Evolutionary conservation across 176 grass and related monocot genomes (phyloP), one percentile per base, ranked within the genome.

Genomic region (Aegilops umbellulata): DNA sequence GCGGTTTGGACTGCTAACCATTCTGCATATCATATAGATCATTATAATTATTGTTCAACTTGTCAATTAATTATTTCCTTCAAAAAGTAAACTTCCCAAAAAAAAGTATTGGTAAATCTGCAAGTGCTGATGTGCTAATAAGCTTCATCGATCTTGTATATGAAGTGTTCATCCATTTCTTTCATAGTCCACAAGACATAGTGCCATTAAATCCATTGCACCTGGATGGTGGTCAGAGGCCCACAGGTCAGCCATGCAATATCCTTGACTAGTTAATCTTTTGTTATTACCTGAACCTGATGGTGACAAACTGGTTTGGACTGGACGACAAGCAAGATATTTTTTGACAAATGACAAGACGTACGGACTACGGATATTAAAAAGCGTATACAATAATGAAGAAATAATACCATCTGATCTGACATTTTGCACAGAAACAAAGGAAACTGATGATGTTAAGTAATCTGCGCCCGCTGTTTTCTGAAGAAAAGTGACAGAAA

Each of bases 391-490:
- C 42, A 47, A 47, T 14, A 47, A 19, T 20, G 51, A 25, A 49
- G 47, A 36, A 65, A 65, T 27, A 86, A 16, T 74, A 34, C 30
- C 66, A 35, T 38, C 11, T 26, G 46, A 79, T 79, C 71, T 90
- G 78, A 70, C 63, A 78, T 42, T 72, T 25, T 62, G 65, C 36
- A 47, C 8, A 34, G 41, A 80, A 10, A 85, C 44, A 47, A 58
- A 69, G 5, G 22, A 80, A 61, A 55, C 44, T 75, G 74, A 74
- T 72, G 36, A 42, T 72, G 44, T 5, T 5, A 69, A 30, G 61
- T 32, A 71, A 42, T 25, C 44, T 8, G 12, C 24, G 42, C 27
- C 44, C 22, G 44, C 47, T 26, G 26, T 22, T 65, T 66, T 44
- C 4, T 47, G 44, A 47, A 47, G 12, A 47, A 14, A 47, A 5